phyloP scores from a whole-genome alignment of 75 land plant genomes.

The Ceratopteris richardii region DNA sequence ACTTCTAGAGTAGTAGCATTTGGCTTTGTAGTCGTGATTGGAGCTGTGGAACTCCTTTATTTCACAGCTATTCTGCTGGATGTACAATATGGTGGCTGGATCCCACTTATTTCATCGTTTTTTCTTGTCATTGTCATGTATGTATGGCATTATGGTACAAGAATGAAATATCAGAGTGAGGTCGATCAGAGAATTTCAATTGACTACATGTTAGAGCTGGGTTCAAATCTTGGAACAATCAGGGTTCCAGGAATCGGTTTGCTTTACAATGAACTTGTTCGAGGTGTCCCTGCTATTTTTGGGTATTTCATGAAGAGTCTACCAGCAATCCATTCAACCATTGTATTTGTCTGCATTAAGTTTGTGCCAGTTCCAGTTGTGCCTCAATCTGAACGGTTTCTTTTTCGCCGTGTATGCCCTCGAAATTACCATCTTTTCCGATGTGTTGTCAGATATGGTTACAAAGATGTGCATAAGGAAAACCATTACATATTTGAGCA shows the following conservation, averaged over 20 bases:
- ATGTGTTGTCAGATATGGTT: constrained; percentile 64
- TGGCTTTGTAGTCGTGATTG: constrained; percentile 63
- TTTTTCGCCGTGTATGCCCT: constrained; percentile 73
- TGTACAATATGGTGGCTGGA: constrained; percentile 84
- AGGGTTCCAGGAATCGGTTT: constrained; percentile 85
- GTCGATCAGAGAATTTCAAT: constrained; percentile 83
- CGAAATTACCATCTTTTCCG: constrained; percentile 84
- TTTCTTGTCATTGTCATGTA: constrained; percentile 71
- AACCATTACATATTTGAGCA: constrained; percentile 80
- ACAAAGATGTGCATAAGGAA: constrained; percentile 91
- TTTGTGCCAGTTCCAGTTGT: constrained; percentile 88
- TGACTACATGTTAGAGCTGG: constrained; percentile 78
- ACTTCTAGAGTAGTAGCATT: constrained; percentile 59
- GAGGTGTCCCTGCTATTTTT: constrained; percentile 83
- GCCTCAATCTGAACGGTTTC: constrained; percentile 80
- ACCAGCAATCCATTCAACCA: constrained; percentile 87
- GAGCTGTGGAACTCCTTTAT: constrained; percentile 65
- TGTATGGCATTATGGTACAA: constrained; percentile 95
- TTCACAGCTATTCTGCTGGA: constrained; percentile 75
- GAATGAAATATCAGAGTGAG: constrained; percentile 72
- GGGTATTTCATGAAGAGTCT: constrained; percentile 73
- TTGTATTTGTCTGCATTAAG: constrained; percentile 90
- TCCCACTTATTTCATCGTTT: constrained; percentile 78
- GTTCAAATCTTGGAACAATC: constrained; percentile 76
- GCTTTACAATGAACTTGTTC: constrained; percentile 85